These are phyloP conservation scores for Dioszegia crocea DNA, from an alignment of 768 basidiomycete species.

Conservation along the genomic window DNA sequence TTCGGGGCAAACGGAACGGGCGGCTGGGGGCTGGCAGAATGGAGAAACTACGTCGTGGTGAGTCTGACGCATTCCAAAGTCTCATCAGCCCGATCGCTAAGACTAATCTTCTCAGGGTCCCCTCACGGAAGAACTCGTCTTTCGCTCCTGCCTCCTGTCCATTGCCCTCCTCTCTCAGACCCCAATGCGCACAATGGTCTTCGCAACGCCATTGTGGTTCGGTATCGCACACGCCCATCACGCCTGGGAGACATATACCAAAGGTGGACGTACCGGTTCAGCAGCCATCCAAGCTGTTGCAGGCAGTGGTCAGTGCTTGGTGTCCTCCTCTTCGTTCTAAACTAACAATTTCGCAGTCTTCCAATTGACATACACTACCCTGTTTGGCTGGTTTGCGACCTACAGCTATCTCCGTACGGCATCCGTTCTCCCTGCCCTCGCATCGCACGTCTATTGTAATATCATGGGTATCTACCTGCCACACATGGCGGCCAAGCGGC, in stretches of 20 bases:
- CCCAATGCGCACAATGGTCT: slow-evolving; percentile 62
- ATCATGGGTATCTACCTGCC: slow-evolving; percentile 83
- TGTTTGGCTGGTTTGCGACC: slow-evolving; percentile 84
- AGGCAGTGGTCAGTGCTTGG: slow-evolving; percentile 50
- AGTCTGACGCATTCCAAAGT: too few species aligned
- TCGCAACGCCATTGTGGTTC: slow-evolving; percentile 77
- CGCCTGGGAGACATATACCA: slow-evolving; percentile 77
- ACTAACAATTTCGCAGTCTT: slow-evolving; percentile 59
- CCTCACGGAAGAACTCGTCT: slow-evolving; percentile 86
- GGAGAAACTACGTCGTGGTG: slow-evolving; percentile 65
- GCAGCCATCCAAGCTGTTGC: slow-evolving; percentile 62
- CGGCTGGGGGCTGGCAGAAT: slow-evolving; percentile 54
- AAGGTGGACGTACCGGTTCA: slow-evolving; percentile 62
- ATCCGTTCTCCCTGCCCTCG: slow-evolving; percentile 70
- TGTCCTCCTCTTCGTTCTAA: neutral
- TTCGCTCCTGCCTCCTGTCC: slow-evolving; percentile 75
- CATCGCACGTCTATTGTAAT: slow-evolving; percentile 88
- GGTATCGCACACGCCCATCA: slow-evolving; percentile 91
- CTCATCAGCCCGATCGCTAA: too few species aligned
- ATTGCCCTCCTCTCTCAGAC: slow-evolving; percentile 64
- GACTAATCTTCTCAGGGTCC: slow-evolving; percentile 76
- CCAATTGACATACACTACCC: slow-evolving; percentile 82
- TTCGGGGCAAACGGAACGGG: neutral
- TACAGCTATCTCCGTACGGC: slow-evolving; percentile 80
- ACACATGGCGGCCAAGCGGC: slow-evolving; percentile 56